Percentiles rank a stretch among this genome's conserved stretches.
These are phyloP conservation scores for Grammothele lineata DNA, from an alignment of 768 basidiomycete species.

Conservation along the genomic window DNA sequence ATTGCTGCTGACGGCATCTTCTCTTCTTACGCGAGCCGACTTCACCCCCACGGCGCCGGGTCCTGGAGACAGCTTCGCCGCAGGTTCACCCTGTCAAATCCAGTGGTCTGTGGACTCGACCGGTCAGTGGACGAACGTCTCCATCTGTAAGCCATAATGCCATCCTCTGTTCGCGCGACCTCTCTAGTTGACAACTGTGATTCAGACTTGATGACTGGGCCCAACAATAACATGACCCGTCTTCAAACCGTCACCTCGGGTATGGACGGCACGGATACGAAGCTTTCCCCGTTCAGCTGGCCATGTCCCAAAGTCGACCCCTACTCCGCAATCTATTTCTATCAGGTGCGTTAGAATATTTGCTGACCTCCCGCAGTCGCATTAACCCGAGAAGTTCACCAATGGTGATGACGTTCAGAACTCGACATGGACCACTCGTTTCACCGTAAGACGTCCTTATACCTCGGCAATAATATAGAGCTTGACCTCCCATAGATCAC, in stretches of 20 bases:
- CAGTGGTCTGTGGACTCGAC: slow-evolving; percentile 29
- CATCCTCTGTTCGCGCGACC: neutral
- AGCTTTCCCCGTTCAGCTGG: slow-evolving; percentile 31
- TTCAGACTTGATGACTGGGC: slow-evolving; percentile 36
- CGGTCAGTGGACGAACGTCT: slow-evolving; percentile 32
- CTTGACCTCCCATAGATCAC: slow-evolving; percentile 23
- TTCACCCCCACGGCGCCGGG: slow-evolving; percentile 34
- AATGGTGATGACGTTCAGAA: slow-evolving; percentile 22
- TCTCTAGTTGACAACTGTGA: no score
- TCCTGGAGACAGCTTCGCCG: slow-evolving; percentile 31
- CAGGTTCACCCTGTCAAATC: slow-evolving; percentile 32
- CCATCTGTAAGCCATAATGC: slow-evolving; percentile 28
- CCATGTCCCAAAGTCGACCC: slow-evolving; percentile 35
- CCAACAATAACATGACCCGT: slow-evolving; percentile 32
- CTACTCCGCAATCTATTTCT: slow-evolving; percentile 37
- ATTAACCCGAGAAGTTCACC: slow-evolving; percentile 22
- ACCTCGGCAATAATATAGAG: no score
- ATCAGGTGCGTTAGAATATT: slow-evolving; percentile 26
- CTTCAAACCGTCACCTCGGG: slow-evolving; percentile 27
- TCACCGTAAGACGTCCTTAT: slow-evolving; percentile 26
- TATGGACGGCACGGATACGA: slow-evolving; percentile 31
- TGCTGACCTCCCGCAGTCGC: neutral
- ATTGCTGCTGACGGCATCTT: no score
- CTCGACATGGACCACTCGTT: slow-evolving; percentile 35
- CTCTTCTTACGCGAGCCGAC: no score